Conservation (phyloP, 129 eudicot genomes). For the Chrysanthemum seticuspe region DNA sequence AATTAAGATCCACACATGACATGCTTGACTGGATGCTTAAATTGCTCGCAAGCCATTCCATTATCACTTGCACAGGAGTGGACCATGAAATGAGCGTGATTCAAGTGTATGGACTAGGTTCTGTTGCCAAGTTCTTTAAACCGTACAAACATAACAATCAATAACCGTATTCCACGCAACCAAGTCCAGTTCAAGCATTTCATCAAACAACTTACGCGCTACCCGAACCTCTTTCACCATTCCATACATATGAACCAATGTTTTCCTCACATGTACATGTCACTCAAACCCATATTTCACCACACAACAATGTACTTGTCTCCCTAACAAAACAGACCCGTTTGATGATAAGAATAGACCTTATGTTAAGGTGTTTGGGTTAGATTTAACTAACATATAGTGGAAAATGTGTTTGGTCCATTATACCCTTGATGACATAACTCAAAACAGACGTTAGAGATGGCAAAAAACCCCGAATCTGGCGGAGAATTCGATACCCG, state of each 20-base stretch:
- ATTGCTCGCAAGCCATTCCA: no score
- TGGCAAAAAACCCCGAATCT: no score
- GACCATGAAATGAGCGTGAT: no score
- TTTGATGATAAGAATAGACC: not conserved
- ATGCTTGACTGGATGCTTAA: constrained; percentile 34
- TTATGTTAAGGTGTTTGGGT: no score
- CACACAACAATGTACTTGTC: constrained; percentile 38
- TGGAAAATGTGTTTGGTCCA: no score
- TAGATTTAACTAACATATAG: no score
- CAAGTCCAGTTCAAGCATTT: constrained; percentile 32
- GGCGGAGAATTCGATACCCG: no score
- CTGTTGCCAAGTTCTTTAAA: no score
- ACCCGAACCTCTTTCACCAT: constrained; percentile 24
- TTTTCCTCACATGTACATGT: constrained; percentile 43
- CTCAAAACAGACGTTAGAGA: no score
- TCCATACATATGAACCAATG: constrained; percentile 56
- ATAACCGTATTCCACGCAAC: constrained; percentile 55
- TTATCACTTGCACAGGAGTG: not conserved
- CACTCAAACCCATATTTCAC: constrained; percentile 37
- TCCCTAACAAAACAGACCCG: constrained; percentile 42
- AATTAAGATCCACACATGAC: constrained; percentile 21
- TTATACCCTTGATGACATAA: no score
- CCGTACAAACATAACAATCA: constrained; percentile 43
- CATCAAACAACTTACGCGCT: constrained; percentile 49
- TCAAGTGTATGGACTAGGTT: no score